phyloP scores from a whole-genome alignment of 2,329 filamentous ascomycete genomes.

The Phaeosphaeriaceae sp. region DNA sequence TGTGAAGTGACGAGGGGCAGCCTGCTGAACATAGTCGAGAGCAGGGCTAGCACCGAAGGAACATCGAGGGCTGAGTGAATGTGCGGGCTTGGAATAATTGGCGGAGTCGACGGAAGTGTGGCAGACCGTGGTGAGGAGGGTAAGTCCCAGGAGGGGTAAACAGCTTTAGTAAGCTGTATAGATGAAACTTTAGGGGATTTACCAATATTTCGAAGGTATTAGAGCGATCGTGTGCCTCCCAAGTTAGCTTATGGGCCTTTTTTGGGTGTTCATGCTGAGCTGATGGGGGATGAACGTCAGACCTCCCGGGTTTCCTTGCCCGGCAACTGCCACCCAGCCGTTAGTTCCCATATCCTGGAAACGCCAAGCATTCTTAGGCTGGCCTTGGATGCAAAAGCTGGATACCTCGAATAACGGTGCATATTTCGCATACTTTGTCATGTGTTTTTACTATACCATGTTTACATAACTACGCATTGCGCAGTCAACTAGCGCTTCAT shows the following conservation, averaged over 20 bases:
- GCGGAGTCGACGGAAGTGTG: conserved; percentile 7
- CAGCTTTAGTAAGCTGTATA: background rate
- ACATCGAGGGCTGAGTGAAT: conserved; percentile 21
- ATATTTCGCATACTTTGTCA: too few species aligned
- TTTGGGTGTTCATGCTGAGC: conserved; percentile 4
- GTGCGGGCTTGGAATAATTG: conserved; percentile 12
- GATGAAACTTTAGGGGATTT: background rate
- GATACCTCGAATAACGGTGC: too few species aligned
- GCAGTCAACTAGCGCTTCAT: too few species aligned
- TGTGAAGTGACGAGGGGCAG: conserved; percentile 17
- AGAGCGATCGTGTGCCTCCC: conserved; percentile 5
- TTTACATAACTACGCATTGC: too few species aligned
- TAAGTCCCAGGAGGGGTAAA: conserved; percentile 15
- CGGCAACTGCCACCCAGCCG: conserved; percentile 8
- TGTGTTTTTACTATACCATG: too few species aligned
- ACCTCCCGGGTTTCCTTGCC: conserved; percentile 20
- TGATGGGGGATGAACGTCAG: conserved; percentile 21
- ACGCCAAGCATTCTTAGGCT: background rate
- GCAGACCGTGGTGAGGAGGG: conserved; percentile 20
- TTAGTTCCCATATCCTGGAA: conserved; percentile 1
- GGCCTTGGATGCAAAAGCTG: background rate
- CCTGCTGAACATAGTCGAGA: conserved; percentile 41
- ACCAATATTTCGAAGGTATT: background rate
- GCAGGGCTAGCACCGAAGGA: conserved; percentile 19
- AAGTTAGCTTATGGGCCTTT: conserved; percentile 9